Evolutionary conservation across 75 land plant genomes (phyloP).

Genomic region (Cunninghamia lanceolata): DNA sequence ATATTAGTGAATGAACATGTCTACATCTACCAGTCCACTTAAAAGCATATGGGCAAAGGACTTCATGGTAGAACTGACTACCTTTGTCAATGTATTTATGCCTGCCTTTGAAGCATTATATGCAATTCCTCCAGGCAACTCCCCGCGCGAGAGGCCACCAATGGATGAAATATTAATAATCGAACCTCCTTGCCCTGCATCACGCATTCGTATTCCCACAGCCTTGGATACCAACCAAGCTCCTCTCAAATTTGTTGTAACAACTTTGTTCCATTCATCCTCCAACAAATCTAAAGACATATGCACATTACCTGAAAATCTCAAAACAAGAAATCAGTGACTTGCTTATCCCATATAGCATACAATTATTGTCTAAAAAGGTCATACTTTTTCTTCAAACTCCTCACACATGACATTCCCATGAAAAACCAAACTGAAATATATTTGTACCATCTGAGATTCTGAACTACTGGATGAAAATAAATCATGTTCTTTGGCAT

Average conservation of each 20-base stretch:
- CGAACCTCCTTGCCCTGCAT: conserved; percentile 46
- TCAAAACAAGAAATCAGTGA: background rate
- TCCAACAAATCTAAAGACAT: conserved; percentile 46
- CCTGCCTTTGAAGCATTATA: conserved; percentile 63
- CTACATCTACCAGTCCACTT: background rate
- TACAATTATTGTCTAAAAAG: background rate
- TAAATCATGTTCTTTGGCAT: background rate
- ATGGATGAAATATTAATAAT: conserved; percentile 72
- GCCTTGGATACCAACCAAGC: conserved; percentile 68
- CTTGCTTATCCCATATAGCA: background rate
- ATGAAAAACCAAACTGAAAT: background rate
- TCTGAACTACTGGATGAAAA: background rate
- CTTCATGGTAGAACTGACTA: background rate
- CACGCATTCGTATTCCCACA: conserved; percentile 48
- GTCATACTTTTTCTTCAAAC: background rate
- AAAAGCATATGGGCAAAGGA: background rate
- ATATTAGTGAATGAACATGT: background rate
- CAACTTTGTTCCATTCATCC: conserved; percentile 56
- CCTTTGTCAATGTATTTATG: conserved; percentile 48
- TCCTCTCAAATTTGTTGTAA: conserved; percentile 59
- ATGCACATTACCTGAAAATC: conserved; percentile 39
- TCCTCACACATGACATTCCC: background rate
- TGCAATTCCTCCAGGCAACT: conserved; percentile 59
- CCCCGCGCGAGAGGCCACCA: conserved; percentile 52
- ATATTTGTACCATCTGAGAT: background rate